Percentiles rank a stretch among this genome's conserved stretches.
phyloP scores from a whole-genome alignment of 2,329 filamentous ascomycete species.

The Aureobasidium melanogenum region DNA sequence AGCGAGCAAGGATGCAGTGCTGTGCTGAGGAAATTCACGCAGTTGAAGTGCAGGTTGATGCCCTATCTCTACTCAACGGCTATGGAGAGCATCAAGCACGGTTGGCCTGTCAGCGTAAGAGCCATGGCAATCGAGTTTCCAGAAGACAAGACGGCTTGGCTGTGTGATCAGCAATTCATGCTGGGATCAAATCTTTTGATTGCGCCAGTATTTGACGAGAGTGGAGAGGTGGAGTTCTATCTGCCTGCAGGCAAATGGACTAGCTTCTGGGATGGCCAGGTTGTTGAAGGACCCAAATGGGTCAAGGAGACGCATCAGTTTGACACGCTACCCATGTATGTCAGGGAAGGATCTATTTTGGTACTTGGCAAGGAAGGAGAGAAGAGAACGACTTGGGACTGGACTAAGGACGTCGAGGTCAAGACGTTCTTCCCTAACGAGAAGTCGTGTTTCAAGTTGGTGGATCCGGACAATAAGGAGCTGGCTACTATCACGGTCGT shows the following conservation, averaged over 20 bases:
- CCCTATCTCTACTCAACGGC: constrained; percentile 50
- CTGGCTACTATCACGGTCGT: constrained; percentile 25
- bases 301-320: constrained; percentile 33
- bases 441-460: constrained; percentile 27
- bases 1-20: constrained; percentile 41
- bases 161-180: constrained; percentile 64
- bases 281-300: constrained; percentile 36
- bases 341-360: constrained; percentile 32
- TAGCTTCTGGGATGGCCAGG: constrained; percentile 38
- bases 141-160: constrained; percentile 58
- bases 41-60: constrained; percentile 48
- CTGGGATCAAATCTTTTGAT: constrained; percentile 57
- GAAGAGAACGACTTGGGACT: constrained; percentile 29
- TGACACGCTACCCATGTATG: constrained; percentile 32
- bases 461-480: constrained; percentile 26
- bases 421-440: constrained; percentile 29
- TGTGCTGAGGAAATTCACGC: constrained; percentile 46
- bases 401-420: constrained; percentile 30
- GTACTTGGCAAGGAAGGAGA: constrained; percentile 32
- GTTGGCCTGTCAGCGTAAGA: constrained; percentile 52
- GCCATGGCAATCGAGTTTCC: constrained; percentile 64
- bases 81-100: constrained; percentile 41
- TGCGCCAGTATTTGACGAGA: constrained; percentile 55
- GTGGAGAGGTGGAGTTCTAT: constrained; percentile 58
- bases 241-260: constrained; percentile 45